phyloP scores from a whole-genome alignment of 306 rosid genomes.

The Arachis hypogaea region DNA sequence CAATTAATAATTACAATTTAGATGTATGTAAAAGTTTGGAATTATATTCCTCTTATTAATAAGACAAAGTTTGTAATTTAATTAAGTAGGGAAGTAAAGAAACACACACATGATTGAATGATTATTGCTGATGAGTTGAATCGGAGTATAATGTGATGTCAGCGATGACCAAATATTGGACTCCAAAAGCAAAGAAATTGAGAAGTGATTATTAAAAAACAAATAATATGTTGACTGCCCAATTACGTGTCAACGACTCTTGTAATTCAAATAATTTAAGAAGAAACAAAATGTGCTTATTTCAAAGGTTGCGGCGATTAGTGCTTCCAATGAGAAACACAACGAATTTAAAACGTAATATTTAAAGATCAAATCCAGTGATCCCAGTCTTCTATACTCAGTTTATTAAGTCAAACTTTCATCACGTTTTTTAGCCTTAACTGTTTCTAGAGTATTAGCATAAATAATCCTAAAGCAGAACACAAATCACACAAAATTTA shows the following conservation, averaged over 20 bases:
- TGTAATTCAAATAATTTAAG: constrained; percentile 5
- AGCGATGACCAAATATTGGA: constrained; percentile 25
- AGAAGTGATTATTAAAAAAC: background rate
- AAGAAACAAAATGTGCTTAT: constrained; percentile 1
- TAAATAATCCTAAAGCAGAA: background rate
- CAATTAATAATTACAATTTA: too few relatives aligned
- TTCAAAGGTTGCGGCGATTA: constrained; percentile 54
- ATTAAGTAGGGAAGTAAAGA: too few relatives aligned
- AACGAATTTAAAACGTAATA: constrained; percentile 34
- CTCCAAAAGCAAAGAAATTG: background rate
- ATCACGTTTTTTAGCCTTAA: constrained; percentile 26
- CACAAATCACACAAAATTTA: background rate
- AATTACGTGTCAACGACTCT: constrained; percentile 43
- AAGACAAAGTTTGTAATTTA: too few relatives aligned
- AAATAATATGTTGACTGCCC: constrained; percentile 39
- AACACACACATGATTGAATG: too few relatives aligned
- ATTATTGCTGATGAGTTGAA: background rate
- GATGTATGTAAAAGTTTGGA: too few relatives aligned
- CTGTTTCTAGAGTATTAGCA: constrained; percentile 32
- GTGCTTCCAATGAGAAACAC: constrained; percentile 51
- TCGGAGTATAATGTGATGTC: constrained; percentile 23
- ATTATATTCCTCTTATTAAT: too few relatives aligned
- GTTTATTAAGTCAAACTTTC: constrained; percentile 7
- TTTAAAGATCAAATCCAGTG: background rate
- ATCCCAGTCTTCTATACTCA: constrained; percentile 15